phyloP scores from a whole-genome alignment of 257 asterid genomes.

The Fraxinus pennsylvanica region DNA sequence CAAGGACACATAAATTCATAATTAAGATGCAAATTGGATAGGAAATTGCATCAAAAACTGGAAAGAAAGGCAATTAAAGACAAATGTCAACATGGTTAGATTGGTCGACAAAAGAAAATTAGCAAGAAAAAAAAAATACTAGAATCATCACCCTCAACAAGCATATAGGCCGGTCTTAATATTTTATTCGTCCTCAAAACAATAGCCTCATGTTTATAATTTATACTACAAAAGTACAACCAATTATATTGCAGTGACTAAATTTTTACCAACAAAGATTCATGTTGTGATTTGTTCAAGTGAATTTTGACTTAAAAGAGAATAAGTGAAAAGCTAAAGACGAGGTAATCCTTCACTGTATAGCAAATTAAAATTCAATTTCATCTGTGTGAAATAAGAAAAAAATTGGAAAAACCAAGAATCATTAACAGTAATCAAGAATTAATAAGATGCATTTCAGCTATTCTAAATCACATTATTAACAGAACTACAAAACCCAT shows the following conservation, averaged over 20 bases:
- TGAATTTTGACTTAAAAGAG: background rate
- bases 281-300: background rate
- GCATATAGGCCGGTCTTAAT: background rate
- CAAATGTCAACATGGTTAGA: background rate
- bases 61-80: background rate
- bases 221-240: background rate
- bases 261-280: background rate
- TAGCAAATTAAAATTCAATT: background rate
- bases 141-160: background rate
- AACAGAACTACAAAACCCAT: background rate
- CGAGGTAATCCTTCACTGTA: background rate
- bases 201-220: background rate
- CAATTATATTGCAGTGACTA: background rate
- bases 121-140: background rate
- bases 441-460: conserved; percentile 1
- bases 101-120: background rate
- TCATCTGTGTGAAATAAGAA: background rate
- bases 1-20: background rate
- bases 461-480: background rate
- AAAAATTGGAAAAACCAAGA: background rate
- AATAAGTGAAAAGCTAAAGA: background rate
- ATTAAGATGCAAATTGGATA: background rate
- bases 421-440: background rate
- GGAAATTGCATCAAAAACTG: background rate
- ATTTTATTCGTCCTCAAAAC: background rate